phyloP scores from a whole-genome alignment of 441 rosid species.

The Corymbia citriodora region DNA sequence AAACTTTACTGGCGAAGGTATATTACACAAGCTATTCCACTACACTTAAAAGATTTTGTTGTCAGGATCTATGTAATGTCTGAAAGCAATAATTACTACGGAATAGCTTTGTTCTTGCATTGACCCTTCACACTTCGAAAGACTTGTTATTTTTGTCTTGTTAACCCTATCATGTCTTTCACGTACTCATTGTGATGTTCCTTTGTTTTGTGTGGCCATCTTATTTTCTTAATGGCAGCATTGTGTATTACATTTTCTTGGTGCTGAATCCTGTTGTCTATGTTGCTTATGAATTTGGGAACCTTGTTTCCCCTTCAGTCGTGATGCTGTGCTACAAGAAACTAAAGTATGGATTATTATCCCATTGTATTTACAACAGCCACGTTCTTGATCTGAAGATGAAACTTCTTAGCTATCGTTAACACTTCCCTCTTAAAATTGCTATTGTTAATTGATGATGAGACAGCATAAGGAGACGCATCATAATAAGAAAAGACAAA shows the following conservation, averaged over 20 bases:
- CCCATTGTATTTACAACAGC: neutral
- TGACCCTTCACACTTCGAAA: neutral
- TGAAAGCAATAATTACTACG: neutral
- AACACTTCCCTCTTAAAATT: neutral
- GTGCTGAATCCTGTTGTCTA: neutral
- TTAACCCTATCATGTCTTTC: neutral
- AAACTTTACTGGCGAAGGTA: constrained; percentile 96
- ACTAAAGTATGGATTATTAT: neutral
- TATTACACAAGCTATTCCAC: neutral
- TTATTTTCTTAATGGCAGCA: neutral
- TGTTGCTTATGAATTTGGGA: neutral
- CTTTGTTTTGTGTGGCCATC: neutral
- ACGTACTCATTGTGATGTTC: neutral
- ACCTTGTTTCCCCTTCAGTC: neutral
- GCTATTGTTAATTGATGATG: neutral
- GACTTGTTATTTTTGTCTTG: neutral
- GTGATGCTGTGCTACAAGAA: neutral
- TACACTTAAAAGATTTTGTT: neutral
- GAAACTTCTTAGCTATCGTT: neutral
- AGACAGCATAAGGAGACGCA: neutral
- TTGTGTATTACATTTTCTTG: neutral
- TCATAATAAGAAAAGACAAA: neutral
- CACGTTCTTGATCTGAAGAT: neutral
- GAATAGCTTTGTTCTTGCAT: neutral
- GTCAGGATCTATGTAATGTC: neutral